Evolutionary conservation across 495 filamentous ascomycete genomes (phyloP).

Genomic region (Penicillium soppii): DNA sequence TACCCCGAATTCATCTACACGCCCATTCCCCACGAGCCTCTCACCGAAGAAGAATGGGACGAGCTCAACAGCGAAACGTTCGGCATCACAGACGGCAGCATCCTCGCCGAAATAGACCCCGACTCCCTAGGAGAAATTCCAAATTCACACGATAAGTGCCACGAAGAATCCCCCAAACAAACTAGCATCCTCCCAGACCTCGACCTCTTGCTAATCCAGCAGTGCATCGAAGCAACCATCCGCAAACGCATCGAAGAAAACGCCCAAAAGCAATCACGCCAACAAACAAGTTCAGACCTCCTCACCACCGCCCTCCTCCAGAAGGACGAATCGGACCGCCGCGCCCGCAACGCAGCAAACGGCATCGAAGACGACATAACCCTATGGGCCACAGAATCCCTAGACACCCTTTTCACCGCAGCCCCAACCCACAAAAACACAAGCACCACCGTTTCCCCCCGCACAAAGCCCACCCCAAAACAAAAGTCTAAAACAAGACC

Average conservation of each 20-base stretch:
- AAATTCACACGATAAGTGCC: no score
- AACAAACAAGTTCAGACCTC: background rate
- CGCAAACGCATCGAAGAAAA: slow-evolving; percentile 2
- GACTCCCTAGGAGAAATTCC: no score
- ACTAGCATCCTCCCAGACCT: background rate
- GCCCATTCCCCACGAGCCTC: no score
- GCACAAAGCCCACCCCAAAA: background rate
- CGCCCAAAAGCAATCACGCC: background rate
- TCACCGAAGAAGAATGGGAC: background rate
- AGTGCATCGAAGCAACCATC: slow-evolving; percentile 5
- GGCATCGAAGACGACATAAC: slow-evolving; percentile 5
- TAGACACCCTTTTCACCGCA: background rate
- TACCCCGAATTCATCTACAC: no score
- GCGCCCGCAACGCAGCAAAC: background rate
- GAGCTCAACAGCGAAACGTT: background rate
- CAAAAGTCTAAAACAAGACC: no score
- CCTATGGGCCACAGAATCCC: slow-evolving; percentile 4
- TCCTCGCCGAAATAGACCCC: background rate
- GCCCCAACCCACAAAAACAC: background rate
- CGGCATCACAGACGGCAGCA: background rate
- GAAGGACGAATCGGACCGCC: background rate
- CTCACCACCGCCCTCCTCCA: background rate
- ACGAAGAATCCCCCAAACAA: no score
- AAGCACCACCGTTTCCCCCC: background rate
- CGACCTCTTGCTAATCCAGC: background rate